Evolutionary conservation across 2,329 filamentous ascomycete species (phyloP).

Genomic region (Chaetomium globosum): DNA sequence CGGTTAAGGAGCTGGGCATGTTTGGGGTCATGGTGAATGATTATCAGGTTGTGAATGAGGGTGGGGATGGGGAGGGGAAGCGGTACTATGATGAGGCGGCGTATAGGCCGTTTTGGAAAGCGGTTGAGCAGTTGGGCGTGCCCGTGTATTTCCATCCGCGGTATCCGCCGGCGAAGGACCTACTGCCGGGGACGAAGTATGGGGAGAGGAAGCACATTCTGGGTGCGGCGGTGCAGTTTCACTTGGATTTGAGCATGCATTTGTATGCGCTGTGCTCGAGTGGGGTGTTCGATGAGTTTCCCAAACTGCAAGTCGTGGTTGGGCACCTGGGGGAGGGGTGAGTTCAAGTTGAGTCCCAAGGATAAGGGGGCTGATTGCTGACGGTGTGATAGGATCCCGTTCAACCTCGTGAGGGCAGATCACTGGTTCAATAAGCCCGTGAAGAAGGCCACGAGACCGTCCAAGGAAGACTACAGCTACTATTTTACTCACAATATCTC

Average conservation of each 20-base stretch:
- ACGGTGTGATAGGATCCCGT: conserved; percentile 44
- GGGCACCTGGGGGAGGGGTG: conserved; percentile 50
- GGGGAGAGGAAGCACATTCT: conserved; percentile 42
- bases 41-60: conserved; percentile 37
- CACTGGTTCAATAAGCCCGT: conserved; percentile 51
- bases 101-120: conserved; percentile 42
- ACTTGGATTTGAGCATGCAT: conserved; percentile 50
- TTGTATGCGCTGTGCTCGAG: conserved; percentile 50
- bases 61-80: conserved; percentile 32
- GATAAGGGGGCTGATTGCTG: background rate
- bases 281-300: conserved; percentile 49
- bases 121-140: conserved; percentile 40
- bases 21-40: conserved; percentile 44
- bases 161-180: conserved; percentile 40
- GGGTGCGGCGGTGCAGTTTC: conserved; percentile 45
- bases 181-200: conserved; percentile 37
- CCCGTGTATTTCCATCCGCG: conserved; percentile 44
- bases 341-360: conserved; percentile 23
- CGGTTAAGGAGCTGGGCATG: conserved; percentile 41
- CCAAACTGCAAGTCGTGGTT: conserved; percentile 46
- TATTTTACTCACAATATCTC: conserved; percentile 48
- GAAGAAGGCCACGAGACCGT: conserved; percentile 44
- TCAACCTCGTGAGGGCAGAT: conserved; percentile 47
- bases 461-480: conserved; percentile 46
- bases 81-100: conserved; percentile 41